Evolutionary conservation across 2,329 filamentous ascomycete genomes (phyloP), one percentile per base, ranked within the genome.

Genomic region (Lizonia empirigonia): DNA sequence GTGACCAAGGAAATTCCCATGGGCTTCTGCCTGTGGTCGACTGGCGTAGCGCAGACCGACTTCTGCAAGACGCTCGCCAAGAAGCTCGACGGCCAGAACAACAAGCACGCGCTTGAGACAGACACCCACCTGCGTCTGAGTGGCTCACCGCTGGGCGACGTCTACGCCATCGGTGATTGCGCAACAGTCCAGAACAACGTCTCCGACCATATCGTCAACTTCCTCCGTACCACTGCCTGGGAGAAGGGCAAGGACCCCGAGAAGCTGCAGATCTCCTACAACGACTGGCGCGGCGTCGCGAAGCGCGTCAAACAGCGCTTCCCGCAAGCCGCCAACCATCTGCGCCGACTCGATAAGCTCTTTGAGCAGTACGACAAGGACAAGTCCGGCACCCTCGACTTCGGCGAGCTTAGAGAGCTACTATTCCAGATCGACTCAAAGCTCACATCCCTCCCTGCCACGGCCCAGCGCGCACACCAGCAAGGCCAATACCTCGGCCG

Each of bases 21-120:
- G 80, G 94, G 91, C 22, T 96, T 99, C 77, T 97, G 94, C 65
- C 80, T 99, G 12, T 99, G 94, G 94, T 97, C 94, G 0, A 99
- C 94, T 0, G 94, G 94, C 55, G 93, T 99, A 26, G 75, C 92
- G 0, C 94, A 96, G 70, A 89, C 90, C 4, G 83, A 89, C 20
- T 86, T 99, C 59, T 89, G 85, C 69, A 84, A 91, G 73, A 87
- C 78, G 15, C 77, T 99, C 22, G 87, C 92, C 2, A 78, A 82
- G n/a, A 89, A 91, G 64, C 84, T 99, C 2, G 80, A 87, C 4
- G 76, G 78, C 12, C 94, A 99, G 73, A 91, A 85, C 58, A 99
- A 99, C 76, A 85, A 83, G 30, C 92, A 94, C 69, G 94, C 95
- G 2, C 82, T 99, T 7, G 94, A 97, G 72, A 99, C 94, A 0